Base-by-base conservation (phyloP, 352 stramenopile species). In the Globisporangium cederbergense region DNA sequence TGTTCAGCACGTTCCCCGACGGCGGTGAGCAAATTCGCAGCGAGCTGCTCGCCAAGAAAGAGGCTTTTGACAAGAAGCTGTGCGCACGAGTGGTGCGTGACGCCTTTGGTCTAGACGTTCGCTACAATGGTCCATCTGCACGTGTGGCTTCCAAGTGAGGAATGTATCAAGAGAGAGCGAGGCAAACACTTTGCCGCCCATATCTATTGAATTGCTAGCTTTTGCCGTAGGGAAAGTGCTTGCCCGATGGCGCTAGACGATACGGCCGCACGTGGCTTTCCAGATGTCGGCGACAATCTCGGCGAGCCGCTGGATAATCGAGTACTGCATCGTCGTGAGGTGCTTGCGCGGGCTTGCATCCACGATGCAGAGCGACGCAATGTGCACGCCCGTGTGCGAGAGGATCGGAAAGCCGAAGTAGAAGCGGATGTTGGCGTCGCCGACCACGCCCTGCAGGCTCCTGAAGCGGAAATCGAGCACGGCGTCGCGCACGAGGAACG, bases 301-400 rank as follows among this genome's bases (percentile, higher is more conserved):
- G 6, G 75, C 43, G 16, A 88, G 60, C 52, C 70, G 71, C 65
- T 83, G 79, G 53, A 84, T 28, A 53, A 84, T 70, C 20, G 71
- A 73, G 66, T 88, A 88, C 66, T 88, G 79, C 75, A 81, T 86
- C 1, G 79, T 86, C 34, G 77, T 86, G 55, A 88, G 68, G 13
- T 62, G 75, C n/a, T 80, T 82, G 22, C 63, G 61, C 1, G 77
- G 77, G 20, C 76, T 79, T 4, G 40, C 69, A 60, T 86, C 79
- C 18, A 81, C 52, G 10, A 88, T 66, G 38, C 71, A 83, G 8
- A 89, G 67, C 58, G 76, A 66, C 6, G 77, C 77, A 11, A 87
- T 70, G 40, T 60, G 53, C 0, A 63, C 70, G 6, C 75, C 52
- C 0, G 59, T 68, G 13, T 65, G 22, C 2, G 62, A 52, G 7